Conservation (phyloP, 2,329 filamentous ascomycete species). For the Didymella segeticola region DNA sequence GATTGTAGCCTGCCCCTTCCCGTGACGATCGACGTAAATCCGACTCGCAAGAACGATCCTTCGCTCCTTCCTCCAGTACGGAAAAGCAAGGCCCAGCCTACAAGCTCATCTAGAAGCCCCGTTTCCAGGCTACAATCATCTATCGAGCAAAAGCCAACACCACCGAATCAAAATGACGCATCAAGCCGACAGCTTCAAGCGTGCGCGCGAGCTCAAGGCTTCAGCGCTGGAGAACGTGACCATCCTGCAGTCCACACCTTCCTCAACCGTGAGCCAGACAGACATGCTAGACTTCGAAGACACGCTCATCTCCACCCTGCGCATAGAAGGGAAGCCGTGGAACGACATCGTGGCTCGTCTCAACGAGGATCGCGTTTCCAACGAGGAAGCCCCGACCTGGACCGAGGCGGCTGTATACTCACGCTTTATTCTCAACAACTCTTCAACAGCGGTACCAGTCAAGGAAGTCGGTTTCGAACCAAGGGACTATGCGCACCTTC, state of each 20-base stretch:
- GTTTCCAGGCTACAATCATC: neutral
- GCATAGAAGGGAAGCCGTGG: constrained; percentile 37
- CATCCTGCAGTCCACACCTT: constrained; percentile 14
- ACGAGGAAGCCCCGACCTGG: constrained; percentile 24
- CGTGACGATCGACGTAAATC: no score
- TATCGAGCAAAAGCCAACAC: neutral
- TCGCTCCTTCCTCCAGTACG: neutral
- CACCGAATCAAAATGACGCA: constrained; percentile 4
- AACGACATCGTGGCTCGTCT: constrained; percentile 35
- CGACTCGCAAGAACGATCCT: no score
- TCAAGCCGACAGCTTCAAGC: constrained; percentile 15
- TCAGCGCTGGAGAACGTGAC: constrained; percentile 20
- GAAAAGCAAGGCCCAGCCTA: no score
- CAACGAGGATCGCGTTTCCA: constrained; percentile 30
- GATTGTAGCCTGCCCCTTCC: no score
- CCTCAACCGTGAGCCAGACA: neutral
- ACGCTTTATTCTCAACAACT: constrained; percentile 44
- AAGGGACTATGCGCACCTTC: constrained; percentile 44
- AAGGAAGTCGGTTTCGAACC: constrained; percentile 41
- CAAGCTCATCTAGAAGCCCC: neutral
- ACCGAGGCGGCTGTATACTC: constrained; percentile 46
- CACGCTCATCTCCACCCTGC: constrained; percentile 41
- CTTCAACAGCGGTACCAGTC: constrained; percentile 27
- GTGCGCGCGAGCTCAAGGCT: constrained; percentile 29
- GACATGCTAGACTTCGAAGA: constrained; percentile 41